Evolutionary conservation across 2,329 filamentous ascomycete genomes (phyloP).

Genomic region (Rosellinia necatrix): DNA sequence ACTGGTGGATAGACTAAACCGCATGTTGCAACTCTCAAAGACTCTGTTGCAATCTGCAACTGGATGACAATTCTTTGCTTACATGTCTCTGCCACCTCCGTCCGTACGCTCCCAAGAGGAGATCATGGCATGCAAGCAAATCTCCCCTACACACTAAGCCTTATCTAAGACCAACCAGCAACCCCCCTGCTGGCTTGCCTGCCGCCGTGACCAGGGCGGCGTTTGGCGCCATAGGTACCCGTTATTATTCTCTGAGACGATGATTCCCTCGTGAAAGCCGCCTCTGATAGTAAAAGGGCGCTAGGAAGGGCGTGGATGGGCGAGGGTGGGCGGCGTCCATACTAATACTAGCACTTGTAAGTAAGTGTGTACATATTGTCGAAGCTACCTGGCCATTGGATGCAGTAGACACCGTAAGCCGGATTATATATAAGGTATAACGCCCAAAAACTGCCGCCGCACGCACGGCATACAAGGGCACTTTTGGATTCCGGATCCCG

Average conservation of each 20-base stretch:
- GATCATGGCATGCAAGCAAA: slow-evolving; percentile 9
- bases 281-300: slow-evolving; percentile 9
- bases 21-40: too few species aligned
- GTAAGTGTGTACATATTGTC: too few species aligned
- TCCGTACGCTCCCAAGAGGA: too few species aligned
- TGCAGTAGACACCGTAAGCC: slow-evolving; percentile 6
- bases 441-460: slow-evolving; percentile 15
- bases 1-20: slow-evolving; percentile 15
- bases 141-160: slow-evolving; percentile 22
- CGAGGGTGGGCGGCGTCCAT: too few species aligned
- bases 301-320: neutral
- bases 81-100: slow-evolving; percentile 16
- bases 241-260: slow-evolving; percentile 17
- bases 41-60: slow-evolving; percentile 28
- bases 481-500: slow-evolving; percentile 15
- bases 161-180: slow-evolving; percentile 20
- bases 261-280: slow-evolving; percentile 15
- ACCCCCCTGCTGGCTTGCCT: slow-evolving; percentile 18
- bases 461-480: slow-evolving; percentile 19
- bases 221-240: slow-evolving; percentile 10
- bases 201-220: slow-evolving; percentile 17
- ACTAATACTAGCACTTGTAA: too few species aligned
- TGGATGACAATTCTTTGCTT: slow-evolving; percentile 27
- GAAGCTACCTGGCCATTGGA: slow-evolving; percentile 11
- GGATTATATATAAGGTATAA: slow-evolving; percentile 21